Conservation (phyloP, 208 protist genomes). For the Trichomonas tenax region DNA sequence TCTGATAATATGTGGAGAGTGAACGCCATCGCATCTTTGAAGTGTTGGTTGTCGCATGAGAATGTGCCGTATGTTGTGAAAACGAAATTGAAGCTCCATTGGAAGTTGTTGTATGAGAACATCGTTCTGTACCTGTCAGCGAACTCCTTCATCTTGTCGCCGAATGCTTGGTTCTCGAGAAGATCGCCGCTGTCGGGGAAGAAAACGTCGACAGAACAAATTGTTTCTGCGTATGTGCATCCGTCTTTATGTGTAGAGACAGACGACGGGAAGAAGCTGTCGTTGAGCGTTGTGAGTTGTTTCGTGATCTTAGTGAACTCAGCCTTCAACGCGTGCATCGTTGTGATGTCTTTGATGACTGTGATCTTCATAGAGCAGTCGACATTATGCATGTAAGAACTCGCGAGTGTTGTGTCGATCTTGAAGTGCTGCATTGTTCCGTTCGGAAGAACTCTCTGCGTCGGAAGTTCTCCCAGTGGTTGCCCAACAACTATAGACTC, state of each 20-base stretch:
- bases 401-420: not conserved
- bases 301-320: not conserved
- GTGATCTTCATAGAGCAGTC: not conserved
- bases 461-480: not conserved
- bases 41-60: not conserved
- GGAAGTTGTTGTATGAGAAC: not conserved
- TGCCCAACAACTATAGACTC: not conserved
- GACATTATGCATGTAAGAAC: not conserved
- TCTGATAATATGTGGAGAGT: not conserved
- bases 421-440: not conserved
- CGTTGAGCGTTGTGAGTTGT: not conserved
- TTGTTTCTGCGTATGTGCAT: not conserved
- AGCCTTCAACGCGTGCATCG: not conserved
- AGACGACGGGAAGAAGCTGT: not conserved
- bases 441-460: not conserved
- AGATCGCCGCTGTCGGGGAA: not conserved
- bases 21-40: not conserved
- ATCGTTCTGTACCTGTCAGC: not conserved
- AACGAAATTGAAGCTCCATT: not conserved
- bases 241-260: not conserved
- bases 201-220: not conserved
- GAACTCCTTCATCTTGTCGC: not conserved
- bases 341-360: not conserved
- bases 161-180: not conserved
- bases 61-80: not conserved